These are phyloP conservation scores for Penicillium lividum DNA, from an alignment of 495 filamentous ascomycete species.

Conservation along the genomic window DNA sequence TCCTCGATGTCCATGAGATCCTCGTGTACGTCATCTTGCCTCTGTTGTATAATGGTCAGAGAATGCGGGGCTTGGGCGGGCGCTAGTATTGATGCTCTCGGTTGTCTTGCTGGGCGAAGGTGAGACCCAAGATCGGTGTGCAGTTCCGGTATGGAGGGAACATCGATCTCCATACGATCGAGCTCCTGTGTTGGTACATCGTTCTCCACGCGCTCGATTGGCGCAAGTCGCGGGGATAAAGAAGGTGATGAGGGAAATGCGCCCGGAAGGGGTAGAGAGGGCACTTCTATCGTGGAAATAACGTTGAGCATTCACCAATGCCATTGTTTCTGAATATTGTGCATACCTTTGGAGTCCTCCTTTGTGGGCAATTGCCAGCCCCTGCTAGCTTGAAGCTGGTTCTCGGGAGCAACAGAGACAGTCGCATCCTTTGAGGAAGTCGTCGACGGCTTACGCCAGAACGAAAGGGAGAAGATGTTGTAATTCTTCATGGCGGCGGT, in stretches of 20 bases:
- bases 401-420: background rate
- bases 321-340: background rate
- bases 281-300: constrained; percentile 1
- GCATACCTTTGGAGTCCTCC: constrained; percentile 2
- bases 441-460: background rate
- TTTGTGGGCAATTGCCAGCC: background rate
- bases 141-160: constrained; percentile 13
- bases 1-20: constrained; percentile 24
- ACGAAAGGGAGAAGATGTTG: background rate
- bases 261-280: constrained; percentile 17
- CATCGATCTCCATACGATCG: constrained; percentile 17
- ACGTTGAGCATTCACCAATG: background rate
- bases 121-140: constrained; percentile 24
- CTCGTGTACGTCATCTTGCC: constrained; percentile 1
- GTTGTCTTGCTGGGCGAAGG: constrained; percentile 20
- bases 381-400: background rate
- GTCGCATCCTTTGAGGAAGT: background rate
- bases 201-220: constrained; percentile 12
- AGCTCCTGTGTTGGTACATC: constrained; percentile 5
- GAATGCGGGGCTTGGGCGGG: background rate
- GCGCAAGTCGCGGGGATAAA: constrained; percentile 19
- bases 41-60: background rate
- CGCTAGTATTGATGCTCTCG: constrained; percentile 13
- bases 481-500: background rate
- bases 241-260: constrained; percentile 24